Base-by-base conservation (phyloP, 2,329 filamentous ascomycete species). In the Arachnomyces sp. region DNA sequence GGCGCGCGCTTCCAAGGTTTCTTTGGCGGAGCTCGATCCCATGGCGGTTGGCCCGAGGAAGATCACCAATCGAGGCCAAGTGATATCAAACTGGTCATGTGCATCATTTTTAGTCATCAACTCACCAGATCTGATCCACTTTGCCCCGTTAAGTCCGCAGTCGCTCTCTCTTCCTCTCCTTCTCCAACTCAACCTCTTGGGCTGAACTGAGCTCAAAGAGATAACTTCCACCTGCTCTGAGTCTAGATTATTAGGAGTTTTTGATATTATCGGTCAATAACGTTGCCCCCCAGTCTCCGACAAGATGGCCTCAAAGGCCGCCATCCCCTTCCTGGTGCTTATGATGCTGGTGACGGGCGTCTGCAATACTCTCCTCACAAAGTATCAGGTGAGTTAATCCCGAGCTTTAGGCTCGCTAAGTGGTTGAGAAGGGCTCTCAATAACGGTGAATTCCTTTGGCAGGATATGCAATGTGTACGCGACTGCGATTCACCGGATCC, bases 331-430 rank as follows among this genome's bases (percentile, higher is more conserved):
- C 57, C 73, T 96, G 48, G 87, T 96, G 63, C 82, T 74, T 54
- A 93, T 95, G 86, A 96, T 96, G 90, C 73, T 96, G 58, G 68
- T 94, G 59, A 95, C 90, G 16, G 90, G 90, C 47, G 88, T 94
- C 46, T 94, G 88, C 73, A 98, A 98, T 63, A 98, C 92, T 2
- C 77, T 98, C 46, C 73, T 98, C 56, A 95, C 90, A 52, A 98
- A 98, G 61, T 95, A 89, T 58, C 90, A 96, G 71, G 88, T 89
- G 64, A 45, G 69, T 59, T 33, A 31, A 17, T 38, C 28, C 18
- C 31, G 17, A 16, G 4, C n/a, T n/a, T n/a, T n/a, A 11, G 35
- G 18, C 32, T 38, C 34, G 32, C 30, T 39, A 11, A 30, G 13
- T 15, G 34, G 13, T 17, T 25, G 14, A 13, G 30, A 33, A 5